phyloP scores from a whole-genome alignment of 2,329 filamentous ascomycete species.

The Stagonosporopsis rhizophila region DNA sequence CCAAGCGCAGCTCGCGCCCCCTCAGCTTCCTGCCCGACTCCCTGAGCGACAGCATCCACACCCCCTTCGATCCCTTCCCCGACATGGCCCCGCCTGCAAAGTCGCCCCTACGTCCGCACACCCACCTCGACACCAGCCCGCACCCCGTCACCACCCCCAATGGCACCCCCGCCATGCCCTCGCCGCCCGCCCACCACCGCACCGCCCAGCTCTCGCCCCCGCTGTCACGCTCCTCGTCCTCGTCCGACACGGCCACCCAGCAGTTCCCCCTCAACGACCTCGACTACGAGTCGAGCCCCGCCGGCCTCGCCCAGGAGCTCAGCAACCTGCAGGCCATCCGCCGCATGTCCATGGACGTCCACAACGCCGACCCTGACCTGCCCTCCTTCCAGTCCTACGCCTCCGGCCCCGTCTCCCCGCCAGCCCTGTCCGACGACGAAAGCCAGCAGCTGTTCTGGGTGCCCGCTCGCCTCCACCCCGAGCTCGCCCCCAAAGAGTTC shows the following conservation, averaged over 20 bases:
- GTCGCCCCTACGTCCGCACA: slow-evolving; percentile 50
- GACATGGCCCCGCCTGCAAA: slow-evolving; percentile 50
- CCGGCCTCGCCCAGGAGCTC: slow-evolving; percentile 87
- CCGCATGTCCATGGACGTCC: slow-evolving; percentile 93
- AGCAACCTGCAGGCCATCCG: slow-evolving; percentile 90
- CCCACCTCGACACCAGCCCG: slow-evolving; percentile 37
- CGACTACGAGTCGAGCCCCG: slow-evolving; percentile 88
- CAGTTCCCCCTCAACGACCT: slow-evolving; percentile 81
- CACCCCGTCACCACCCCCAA: slow-evolving; percentile 6
- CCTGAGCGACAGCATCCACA: slow-evolving; percentile 58
- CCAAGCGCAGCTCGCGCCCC: slow-evolving; percentile 67
- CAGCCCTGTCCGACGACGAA: slow-evolving; percentile 75
- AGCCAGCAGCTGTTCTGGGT: slow-evolving; percentile 93
- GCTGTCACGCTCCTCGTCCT: slow-evolving; percentile 47
- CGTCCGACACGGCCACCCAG: slow-evolving; percentile 57
- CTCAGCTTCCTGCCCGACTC: slow-evolving; percentile 75
- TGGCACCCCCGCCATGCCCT: slow-evolving; percentile 8
- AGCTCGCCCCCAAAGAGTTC: slow-evolving; percentile 94
- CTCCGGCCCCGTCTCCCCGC: slow-evolving; percentile 72
- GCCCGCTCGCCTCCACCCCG: slow-evolving; percentile 89
- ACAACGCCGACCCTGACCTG: slow-evolving; percentile 73
- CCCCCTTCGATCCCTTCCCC: slow-evolving; percentile 41
- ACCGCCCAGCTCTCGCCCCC: slow-evolving; percentile 47
- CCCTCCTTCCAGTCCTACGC: slow-evolving; percentile 70
- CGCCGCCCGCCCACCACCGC: too few relatives aligned